These are phyloP conservation scores for Linnemannia schmuckeri DNA, from an alignment of 192 early-diverging fungal species.

Conservation along the genomic window DNA sequence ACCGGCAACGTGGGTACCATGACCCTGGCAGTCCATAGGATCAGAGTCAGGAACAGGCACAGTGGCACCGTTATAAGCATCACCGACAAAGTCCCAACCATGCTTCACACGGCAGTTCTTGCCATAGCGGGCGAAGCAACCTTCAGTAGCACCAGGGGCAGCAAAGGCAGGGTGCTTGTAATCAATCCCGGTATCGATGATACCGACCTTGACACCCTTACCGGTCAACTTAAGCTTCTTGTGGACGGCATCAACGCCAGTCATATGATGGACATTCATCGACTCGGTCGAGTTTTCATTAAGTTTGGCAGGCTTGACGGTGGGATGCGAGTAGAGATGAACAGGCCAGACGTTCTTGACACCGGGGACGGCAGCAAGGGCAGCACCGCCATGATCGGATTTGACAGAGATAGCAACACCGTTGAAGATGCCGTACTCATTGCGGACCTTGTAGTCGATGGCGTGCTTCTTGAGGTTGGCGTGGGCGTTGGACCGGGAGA, in stretches of 20 bases:
- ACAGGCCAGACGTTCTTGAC: slow-evolving; percentile 30
- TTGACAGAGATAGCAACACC: slow-evolving; percentile 18
- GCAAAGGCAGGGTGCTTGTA: slow-evolving; percentile 65
- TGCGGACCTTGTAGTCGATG: slow-evolving; percentile 29
- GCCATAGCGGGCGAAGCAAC: slow-evolving; percentile 63
- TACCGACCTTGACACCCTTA: slow-evolving; percentile 61
- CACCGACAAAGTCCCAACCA: slow-evolving; percentile 64
- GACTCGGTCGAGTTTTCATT: background rate
- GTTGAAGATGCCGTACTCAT: slow-evolving; percentile 17
- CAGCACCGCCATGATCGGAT: slow-evolving; percentile 17
- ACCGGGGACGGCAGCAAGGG: slow-evolving; percentile 16
- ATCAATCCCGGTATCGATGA: slow-evolving; percentile 67
- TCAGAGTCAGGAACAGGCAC: slow-evolving; percentile 43
- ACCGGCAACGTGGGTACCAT: slow-evolving; percentile 64
- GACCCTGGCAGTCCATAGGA: slow-evolving; percentile 63
- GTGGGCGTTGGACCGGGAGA: slow-evolving; percentile 2
- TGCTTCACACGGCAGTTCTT: slow-evolving; percentile 59
- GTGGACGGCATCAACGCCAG: slow-evolving; percentile 59
- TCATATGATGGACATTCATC: slow-evolving; percentile 49
- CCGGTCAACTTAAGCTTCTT: slow-evolving; percentile 62
- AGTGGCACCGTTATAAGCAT: slow-evolving; percentile 57
- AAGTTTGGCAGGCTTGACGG: slow-evolving; percentile 1
- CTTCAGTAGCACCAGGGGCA: slow-evolving; percentile 25
- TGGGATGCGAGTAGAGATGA: slow-evolving; percentile 1
- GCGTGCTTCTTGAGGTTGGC: background rate